Conservation (phyloP, 495 filamentous ascomycete species). For the Acidiella bohemica region DNA sequence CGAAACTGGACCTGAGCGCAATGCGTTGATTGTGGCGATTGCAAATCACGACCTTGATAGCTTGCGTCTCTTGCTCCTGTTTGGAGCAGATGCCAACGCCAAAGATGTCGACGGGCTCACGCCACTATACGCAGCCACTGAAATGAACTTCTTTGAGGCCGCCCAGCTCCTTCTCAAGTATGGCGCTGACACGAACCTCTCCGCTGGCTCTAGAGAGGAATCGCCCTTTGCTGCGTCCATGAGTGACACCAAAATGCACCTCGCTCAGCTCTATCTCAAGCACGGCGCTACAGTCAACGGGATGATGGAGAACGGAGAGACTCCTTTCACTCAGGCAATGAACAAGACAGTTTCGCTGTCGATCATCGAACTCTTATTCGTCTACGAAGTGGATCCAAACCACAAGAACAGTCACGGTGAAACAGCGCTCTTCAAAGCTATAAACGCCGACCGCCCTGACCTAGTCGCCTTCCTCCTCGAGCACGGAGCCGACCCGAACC, state of each 20-base stretch:
- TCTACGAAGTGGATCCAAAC: conserved; percentile 38
- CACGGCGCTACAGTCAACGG: conserved; percentile 37
- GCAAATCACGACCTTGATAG: conserved; percentile 33
- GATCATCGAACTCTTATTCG: conserved; percentile 36
- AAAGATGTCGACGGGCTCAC: conserved; percentile 31
- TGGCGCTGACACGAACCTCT: conserved; percentile 38
- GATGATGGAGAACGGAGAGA: conserved; percentile 33
- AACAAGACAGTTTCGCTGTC: conserved; percentile 31
- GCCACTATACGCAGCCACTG: conserved; percentile 32
- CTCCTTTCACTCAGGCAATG: conserved; percentile 35
- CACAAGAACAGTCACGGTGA: conserved; percentile 37
- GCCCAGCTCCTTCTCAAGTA: conserved; percentile 37
- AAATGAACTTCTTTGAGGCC: conserved; percentile 33
- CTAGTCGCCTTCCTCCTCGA: conserved; percentile 26
- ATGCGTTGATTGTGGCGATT: conserved; percentile 33
- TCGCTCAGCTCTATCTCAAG: conserved; percentile 34
- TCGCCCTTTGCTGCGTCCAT: conserved; percentile 32
- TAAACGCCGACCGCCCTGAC: conserved; percentile 28
- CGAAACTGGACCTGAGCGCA: conserved; percentile 23
- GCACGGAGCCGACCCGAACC: conserved; percentile 33
- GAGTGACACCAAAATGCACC: conserved; percentile 28
- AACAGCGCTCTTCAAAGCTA: conserved; percentile 35
- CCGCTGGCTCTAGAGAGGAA: conserved; percentile 29
- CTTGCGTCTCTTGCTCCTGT: conserved; percentile 36
- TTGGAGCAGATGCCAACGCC: conserved; percentile 36